Percentiles rank a stretch among this genome's conserved stretches.
These are phyloP conservation scores for Catharanthus roseus DNA, from an alignment of 257 asterid genomes.

Conservation along the genomic window DNA sequence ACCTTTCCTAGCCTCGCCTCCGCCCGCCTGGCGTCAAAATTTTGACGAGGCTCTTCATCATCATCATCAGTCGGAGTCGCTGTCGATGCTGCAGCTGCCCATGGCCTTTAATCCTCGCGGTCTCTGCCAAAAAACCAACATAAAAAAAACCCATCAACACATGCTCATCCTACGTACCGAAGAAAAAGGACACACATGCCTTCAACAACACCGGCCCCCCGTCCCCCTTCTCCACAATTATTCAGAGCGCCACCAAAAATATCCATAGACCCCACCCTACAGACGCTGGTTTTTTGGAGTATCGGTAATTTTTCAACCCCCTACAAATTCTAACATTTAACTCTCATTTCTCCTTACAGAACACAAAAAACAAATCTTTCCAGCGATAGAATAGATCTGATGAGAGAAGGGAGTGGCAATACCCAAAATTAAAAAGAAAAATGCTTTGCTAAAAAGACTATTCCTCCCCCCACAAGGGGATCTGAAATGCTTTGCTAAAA, in stretches of 20 bases:
- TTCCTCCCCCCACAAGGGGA: neutral
- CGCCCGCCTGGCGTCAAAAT: neutral
- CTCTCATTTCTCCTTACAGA: neutral
- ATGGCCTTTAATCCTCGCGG: constrained; percentile 38
- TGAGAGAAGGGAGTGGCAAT: neutral
- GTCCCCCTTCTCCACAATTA: too few relatives aligned
- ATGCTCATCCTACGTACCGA: too few relatives aligned
- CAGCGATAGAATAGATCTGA: neutral
- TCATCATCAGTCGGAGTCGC: constrained; percentile 28
- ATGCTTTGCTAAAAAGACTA: neutral
- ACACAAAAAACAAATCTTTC: neutral
- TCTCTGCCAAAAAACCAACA: constrained; percentile 21
- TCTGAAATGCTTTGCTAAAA: too few relatives aligned
- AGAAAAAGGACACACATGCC: too few relatives aligned
- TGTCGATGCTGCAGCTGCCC: constrained; percentile 28
- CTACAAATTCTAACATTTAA: neutral
- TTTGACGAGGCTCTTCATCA: neutral
- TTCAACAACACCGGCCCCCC: too few relatives aligned
- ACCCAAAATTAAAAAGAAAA: too few relatives aligned
- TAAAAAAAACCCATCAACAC: neutral
- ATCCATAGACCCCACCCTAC: neutral
- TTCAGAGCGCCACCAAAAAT: too few relatives aligned
- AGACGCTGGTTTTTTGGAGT: too few relatives aligned
- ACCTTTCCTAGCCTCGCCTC: neutral
- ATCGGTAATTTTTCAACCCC: too few relatives aligned